Base-by-base conservation (phyloP, 2,329 filamentous ascomycete genomes). In the Aspergillus phoenicis region DNA sequence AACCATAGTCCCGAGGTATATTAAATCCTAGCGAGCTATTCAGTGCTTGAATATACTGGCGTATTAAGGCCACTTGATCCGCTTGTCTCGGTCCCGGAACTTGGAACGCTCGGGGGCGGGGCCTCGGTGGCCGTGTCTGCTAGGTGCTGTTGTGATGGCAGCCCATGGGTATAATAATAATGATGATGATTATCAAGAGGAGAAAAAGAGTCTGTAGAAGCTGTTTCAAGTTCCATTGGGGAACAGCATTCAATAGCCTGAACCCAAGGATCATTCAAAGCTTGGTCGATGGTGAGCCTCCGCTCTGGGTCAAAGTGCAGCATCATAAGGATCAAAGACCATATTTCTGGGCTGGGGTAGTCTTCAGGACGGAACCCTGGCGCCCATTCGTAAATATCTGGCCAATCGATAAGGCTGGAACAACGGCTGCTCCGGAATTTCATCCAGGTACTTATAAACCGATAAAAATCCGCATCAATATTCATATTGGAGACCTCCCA, bases 231-330 rank as follows among this genome's bases (percentile, higher is more conserved):
- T 8, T 8, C 20, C 5, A 6, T 1, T 28, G 26, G 77, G 68
- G 91, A 88, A 73, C 91, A 96, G 77, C 91, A 95, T 68, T 93
- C 90, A 43, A 93, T 85, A 56, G 83, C 85, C 78, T 86, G 89
- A 69, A 95, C 80, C 83, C 87, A 92, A n/a, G 88, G 82, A 68
- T 90, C 86, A 63, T 84, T 86, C 57, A 92, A 78, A 1, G 91
- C 87, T 1, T 91, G 85, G 6, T 83, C 77, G 54, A 95, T 90
- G 28, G 83, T 85, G 66, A 89, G 87, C 45, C 93, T 89, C 72
- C 87, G 87, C 7, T 79, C 75, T 0, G 93, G 91, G 66, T 93
- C 81, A 0, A 92, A 91, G 73, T 96, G 88, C 33, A 96, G 83
- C 92, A 97, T 96, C 72, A 86, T 87, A 54, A 95, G 79, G 10